These are phyloP conservation scores for Ramaria sp. DNA, from an alignment of 768 basidiomycete species.

Conservation along the genomic window DNA sequence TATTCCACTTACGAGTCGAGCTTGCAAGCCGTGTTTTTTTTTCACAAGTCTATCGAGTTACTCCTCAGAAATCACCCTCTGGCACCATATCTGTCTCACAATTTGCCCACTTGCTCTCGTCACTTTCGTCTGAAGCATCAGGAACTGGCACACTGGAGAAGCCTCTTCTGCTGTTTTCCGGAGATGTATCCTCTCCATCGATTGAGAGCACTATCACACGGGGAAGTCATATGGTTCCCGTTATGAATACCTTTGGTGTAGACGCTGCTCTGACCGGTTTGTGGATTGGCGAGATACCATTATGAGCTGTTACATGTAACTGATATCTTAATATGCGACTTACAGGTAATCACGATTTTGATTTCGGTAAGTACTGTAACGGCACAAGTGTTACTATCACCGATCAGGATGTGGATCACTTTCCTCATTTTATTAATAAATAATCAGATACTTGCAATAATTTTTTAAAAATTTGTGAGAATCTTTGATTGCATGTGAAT, in stretches of 20 bases:
- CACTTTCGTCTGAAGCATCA: conserved; percentile 49
- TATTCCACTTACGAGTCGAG: neutral
- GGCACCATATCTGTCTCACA: conserved; percentile 82
- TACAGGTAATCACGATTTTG: conserved; percentile 87
- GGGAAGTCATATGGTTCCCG: conserved; percentile 89
- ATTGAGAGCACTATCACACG: conserved; percentile 81
- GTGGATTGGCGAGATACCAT: conserved; percentile 16
- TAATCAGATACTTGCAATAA: no score
- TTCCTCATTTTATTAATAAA: no score
- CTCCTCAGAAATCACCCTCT: conserved; percentile 51
- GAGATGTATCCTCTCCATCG: conserved; percentile 82
- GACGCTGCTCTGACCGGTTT: conserved; percentile 73
- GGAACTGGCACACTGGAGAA: conserved; percentile 40
- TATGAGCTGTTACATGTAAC: neutral
- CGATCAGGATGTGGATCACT: no score
- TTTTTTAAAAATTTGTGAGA: no score
- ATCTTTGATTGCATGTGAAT: no score
- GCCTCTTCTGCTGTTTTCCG: conserved; percentile 78
- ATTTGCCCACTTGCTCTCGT: conserved; percentile 61
- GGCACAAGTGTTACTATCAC: neutral
- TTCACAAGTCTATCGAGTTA: conserved; percentile 58
- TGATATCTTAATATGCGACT: neutral
- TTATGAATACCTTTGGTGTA: conserved; percentile 71
- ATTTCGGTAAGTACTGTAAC: conserved; percentile 46
- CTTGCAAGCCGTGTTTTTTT: neutral